Conservation (phyloP, 176 grass and related monocot species). For the Zea mays region Zm-B73-REFERENCE-NAM-5.0 NC_050096.1:228611001-228611500, state of each 20-base stretch:
- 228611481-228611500: too few relatives aligned
- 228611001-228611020: not conserved
- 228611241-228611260: constrained; percentile 5
- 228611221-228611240: constrained; percentile 41
- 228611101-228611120: not conserved
- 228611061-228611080: constrained; percentile 34
- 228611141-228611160: not conserved
- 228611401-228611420: too few relatives aligned
- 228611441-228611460: too few relatives aligned
- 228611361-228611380: too few relatives aligned
- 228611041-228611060: constrained; percentile 23
- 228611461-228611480: too few relatives aligned
- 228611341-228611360: too few relatives aligned
- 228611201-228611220: too few relatives aligned
- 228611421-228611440: too few relatives aligned
- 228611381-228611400: too few relatives aligned
- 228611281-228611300: not conserved
- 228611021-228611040: not conserved
- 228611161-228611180: not conserved
- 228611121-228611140: not conserved
- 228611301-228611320: not conserved
- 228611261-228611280: not conserved
- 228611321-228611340: not conserved
- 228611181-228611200: not conserved
- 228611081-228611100: not conserved